A percentile compares a stretch with the other conserved stretches of the same genome.
Conservation (phyloP, 345 rosid species). For the sweet orange (Citrus sinensis) region DVS_A1.0 CM039165.1:36832001-36832500, state of each 20-base stretch:
- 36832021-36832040: slow-evolving; percentile 67
- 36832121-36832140: slow-evolving; percentile 38
- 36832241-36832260: slow-evolving; percentile 32
- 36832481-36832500: not conserved
- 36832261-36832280: slow-evolving; percentile 41
- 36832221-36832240: slow-evolving; percentile 40
- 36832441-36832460: slow-evolving; percentile 82
- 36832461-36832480: slow-evolving; percentile 49
- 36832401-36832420: slow-evolving; percentile 59
- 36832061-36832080: slow-evolving; percentile 48
- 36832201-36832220: slow-evolving; percentile 59
- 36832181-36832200: slow-evolving; percentile 11
- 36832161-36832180: not conserved
- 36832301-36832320: not conserved
- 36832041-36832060: slow-evolving; percentile 40
- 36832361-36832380: slow-evolving; percentile 26
- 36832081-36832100: slow-evolving; percentile 41
- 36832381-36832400: slow-evolving; percentile 36
- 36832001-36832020: slow-evolving; percentile 90
- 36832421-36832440: slow-evolving; percentile 68
- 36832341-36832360: slow-evolving; percentile 15
- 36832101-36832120: slow-evolving; percentile 35
- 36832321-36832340: not conserved
- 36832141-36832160: not conserved
- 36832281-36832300: not conserved